Evolutionary conservation across 1,284 basidiomycete genomes (phyloP).

Genomic region (Moesziomyces sp.): DNA sequence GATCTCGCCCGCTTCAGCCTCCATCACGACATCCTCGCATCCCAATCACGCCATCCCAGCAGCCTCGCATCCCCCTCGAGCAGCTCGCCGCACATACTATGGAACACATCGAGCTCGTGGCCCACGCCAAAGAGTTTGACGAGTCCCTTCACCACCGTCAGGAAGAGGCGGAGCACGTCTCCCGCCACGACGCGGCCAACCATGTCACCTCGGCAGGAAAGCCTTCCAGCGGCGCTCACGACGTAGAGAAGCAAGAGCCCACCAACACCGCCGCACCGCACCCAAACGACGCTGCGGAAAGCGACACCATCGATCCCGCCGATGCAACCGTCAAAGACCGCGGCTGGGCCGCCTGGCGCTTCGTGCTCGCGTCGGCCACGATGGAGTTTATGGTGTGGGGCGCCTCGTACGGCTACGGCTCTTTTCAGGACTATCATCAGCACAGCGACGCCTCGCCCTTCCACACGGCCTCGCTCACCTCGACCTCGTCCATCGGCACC

Average conservation of each 20-base stretch:
- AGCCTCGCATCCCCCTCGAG: background rate
- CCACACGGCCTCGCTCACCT: constrained; percentile 36
- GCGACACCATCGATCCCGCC: background rate
- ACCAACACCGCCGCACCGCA: background rate
- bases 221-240: background rate
- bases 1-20: background rate
- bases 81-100: constrained; percentile 9
- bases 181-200: too few relatives aligned
- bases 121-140: constrained; percentile 18
- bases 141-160: constrained; percentile 1
- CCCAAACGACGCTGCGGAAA: background rate
- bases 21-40: background rate
- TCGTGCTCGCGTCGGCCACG: constrained; percentile 29
- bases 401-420: constrained; percentile 54
- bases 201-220: background rate
- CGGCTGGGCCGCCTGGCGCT: constrained; percentile 40
- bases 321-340: constrained; percentile 15
- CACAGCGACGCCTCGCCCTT: constrained; percentile 47
- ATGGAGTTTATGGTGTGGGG: constrained; percentile 57
- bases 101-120: constrained; percentile 24
- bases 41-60: background rate
- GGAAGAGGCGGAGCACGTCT: background rate
- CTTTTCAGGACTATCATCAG: constrained; percentile 62
- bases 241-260: background rate
- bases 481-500: constrained; percentile 52